These are phyloP conservation scores for Nicotiana noctiflora DNA, from an alignment of 257 asterid genomes.

Conservation along the genomic window DNA sequence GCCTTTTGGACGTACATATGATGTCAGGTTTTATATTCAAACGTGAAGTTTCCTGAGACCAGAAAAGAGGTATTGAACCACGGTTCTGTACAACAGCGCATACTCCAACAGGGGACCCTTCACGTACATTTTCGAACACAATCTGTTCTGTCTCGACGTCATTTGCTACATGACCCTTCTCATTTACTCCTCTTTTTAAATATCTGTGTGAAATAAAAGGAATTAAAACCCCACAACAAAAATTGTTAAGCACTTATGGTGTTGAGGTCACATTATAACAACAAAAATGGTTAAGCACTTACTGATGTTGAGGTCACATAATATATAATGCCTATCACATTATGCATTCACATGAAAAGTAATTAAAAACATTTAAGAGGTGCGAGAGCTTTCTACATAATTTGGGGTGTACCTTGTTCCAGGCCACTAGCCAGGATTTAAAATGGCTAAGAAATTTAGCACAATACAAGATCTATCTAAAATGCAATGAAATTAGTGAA, in stretches of 20 bases:
- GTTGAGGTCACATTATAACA: neutral
- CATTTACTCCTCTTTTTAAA: slow-evolving; percentile 86
- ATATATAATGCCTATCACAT: neutral
- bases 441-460: neutral
- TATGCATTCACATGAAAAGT: slow-evolving; percentile 1
- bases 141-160: slow-evolving; percentile 98
- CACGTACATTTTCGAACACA: slow-evolving; percentile 57
- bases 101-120: slow-evolving; percentile 45
- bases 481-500: neutral
- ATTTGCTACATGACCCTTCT: slow-evolving; percentile 90
- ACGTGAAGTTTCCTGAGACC: slow-evolving; percentile 93
- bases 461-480: neutral
- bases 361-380: neutral
- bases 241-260: neutral
- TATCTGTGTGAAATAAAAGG: slow-evolving; percentile 32
- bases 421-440: neutral
- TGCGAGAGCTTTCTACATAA: neutral
- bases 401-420: neutral
- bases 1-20: slow-evolving; percentile 42
- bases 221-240: neutral
- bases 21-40: slow-evolving; percentile 81
- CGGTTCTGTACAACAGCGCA: slow-evolving; percentile 85
- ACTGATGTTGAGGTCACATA: neutral
- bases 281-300: neutral
- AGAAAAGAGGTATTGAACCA: slow-evolving; percentile 95